phyloP scores from a whole-genome alignment of 768 basidiomycete species.

The Mycena galericulata region DNA sequence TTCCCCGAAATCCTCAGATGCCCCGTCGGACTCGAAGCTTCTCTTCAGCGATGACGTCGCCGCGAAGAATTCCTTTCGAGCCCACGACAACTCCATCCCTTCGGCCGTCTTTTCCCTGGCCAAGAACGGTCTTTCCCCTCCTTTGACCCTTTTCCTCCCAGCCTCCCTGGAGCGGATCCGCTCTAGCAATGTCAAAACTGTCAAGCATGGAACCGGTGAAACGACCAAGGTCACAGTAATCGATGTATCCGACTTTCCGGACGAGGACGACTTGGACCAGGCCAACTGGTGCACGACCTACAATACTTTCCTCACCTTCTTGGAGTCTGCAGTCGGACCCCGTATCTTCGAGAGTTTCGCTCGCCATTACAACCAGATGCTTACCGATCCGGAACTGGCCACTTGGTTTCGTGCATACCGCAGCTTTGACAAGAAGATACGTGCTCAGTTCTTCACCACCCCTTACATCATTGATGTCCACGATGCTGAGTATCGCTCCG shows the following conservation, averaged over 20 bases:
- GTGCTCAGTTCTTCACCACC: conserved; percentile 16
- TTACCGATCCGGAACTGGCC: background rate
- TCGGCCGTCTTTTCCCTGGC: conserved; percentile 10
- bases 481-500: conserved; percentile 6
- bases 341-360: conserved; percentile 3
- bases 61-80: conserved; percentile 4
- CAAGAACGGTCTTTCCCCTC: conserved; percentile 20
- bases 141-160: conserved; percentile 5
- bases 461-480: conserved; percentile 12
- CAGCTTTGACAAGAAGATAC: background rate
- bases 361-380: conserved; percentile 11
- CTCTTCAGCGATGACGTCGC: conserved; percentile 9
- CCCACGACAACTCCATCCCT: conserved; percentile 20
- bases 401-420: conserved; percentile 13
- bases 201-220: conserved; percentile 18
- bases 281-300: conserved; percentile 8
- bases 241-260: conserved; percentile 14
- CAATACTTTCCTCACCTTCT: conserved; percentile 17
- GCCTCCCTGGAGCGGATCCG: conserved; percentile 13
- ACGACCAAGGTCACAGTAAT: conserved; percentile 11
- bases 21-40: background rate
- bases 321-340: background rate
- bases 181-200: conserved; percentile 15
- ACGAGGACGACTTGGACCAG: conserved; percentile 5
- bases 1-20: background rate